Conservation (phyloP, 2,329 filamentous ascomycete genomes). For the Fusarium multiceps region DNA sequence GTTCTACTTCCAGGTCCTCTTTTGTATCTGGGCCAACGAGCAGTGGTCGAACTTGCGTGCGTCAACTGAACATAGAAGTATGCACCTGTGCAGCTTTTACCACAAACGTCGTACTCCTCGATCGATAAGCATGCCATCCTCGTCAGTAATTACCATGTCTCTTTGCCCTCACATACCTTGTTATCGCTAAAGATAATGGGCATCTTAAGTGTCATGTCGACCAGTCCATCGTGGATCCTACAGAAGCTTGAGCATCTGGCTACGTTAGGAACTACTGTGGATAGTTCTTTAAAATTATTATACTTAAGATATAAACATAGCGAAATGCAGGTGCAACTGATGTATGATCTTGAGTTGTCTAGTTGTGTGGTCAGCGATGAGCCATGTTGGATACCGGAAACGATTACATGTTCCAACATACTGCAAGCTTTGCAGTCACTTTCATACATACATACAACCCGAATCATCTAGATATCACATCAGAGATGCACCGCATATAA, state of each 20-base stretch:
- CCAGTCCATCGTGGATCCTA: background rate
- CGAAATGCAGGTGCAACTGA: background rate
- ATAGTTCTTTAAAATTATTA: fast-evolving
- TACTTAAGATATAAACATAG: background rate
- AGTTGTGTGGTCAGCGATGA: background rate
- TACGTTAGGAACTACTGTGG: background rate
- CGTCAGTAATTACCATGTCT: fast-evolving
- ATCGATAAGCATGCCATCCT: fast-evolving
- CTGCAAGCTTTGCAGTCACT: background rate
- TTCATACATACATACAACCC: background rate
- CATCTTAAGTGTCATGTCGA: background rate
- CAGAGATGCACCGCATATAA: background rate
- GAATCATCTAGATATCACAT: background rate
- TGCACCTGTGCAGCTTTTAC: background rate
- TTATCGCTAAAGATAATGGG: background rate
- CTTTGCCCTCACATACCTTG: fast-evolving
- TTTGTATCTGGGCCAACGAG: background rate
- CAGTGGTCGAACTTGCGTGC: background rate
- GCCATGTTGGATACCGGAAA: background rate
- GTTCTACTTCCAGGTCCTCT: background rate
- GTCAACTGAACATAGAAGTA: background rate
- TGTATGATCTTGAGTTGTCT: background rate
- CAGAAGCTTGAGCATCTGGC: background rate
- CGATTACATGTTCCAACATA: background rate
- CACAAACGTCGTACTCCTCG: background rate